These are phyloP conservation scores for Mortierella sp. DNA, from an alignment of 371 early-diverging fungal species.

Conservation along the genomic window DNA sequence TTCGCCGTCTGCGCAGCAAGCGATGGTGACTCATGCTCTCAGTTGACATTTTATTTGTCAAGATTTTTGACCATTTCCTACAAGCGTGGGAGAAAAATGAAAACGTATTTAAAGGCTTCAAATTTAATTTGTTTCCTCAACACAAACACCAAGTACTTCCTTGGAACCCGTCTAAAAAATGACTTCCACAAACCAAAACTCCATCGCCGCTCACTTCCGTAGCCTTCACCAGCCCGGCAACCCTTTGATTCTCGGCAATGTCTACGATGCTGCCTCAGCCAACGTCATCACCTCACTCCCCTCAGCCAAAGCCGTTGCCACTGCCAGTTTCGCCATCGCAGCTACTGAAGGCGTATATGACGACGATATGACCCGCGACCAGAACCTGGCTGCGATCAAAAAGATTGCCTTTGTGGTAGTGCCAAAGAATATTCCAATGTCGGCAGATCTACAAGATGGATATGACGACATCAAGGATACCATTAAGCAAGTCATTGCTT, in stretches of 20 bases:
- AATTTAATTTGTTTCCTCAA: background rate
- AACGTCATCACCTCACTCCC: conserved; percentile 32
- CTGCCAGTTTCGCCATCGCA: conserved; percentile 43
- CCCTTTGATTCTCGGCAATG: conserved; percentile 36
- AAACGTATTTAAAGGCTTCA: background rate
- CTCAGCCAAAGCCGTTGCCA: conserved; percentile 38
- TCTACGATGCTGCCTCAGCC: conserved; percentile 44
- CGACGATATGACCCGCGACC: conserved; percentile 31
- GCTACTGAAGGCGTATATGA: conserved; percentile 34
- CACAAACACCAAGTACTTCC: background rate
- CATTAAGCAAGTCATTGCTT: conserved; percentile 22
- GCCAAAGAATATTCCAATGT: conserved; percentile 25
- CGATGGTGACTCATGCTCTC: background rate
- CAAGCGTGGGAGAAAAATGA: background rate
- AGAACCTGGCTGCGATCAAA: conserved; percentile 30
- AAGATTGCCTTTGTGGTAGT: conserved; percentile 32
- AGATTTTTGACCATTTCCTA: background rate
- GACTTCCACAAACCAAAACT: conserved; percentile 17
- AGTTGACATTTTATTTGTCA: background rate
- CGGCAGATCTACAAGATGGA: conserved; percentile 48
- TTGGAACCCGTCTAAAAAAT: background rate
- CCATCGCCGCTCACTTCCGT: conserved; percentile 28
- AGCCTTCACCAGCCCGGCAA: conserved; percentile 34
- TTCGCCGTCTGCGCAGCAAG: background rate
- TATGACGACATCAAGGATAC: conserved; percentile 42